These are phyloP conservation scores for Claviceps pazoutovae DNA, from an alignment of 2,329 filamentous ascomycete species.

Conservation along the genomic window DNA sequence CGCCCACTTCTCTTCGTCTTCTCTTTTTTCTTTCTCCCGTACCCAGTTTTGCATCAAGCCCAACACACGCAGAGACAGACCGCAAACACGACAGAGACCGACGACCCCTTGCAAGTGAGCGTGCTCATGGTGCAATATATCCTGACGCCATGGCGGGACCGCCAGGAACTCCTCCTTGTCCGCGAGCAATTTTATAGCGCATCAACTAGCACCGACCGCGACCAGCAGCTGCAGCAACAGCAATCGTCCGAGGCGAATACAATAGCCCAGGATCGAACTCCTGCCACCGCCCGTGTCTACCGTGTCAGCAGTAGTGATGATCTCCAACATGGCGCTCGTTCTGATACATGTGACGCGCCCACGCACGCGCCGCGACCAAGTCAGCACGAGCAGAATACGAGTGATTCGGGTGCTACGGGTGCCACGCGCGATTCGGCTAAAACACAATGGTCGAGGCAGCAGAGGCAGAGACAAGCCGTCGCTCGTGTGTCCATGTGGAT, in stretches of 20 bases:
- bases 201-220: constrained; percentile 7
- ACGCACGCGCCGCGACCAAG: not conserved
- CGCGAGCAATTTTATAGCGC: constrained; percentile 47
- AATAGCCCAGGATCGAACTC: not conserved
- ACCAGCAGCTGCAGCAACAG: constrained; percentile 2
- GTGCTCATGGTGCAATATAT: constrained; percentile 52
- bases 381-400: not conserved
- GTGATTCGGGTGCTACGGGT: not conserved
- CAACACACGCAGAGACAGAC: not conserved
- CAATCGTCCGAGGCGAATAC: not conserved
- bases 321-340: not conserved
- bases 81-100: not conserved
- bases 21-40: not conserved
- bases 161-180: constrained; percentile 49
- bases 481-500: constrained; percentile 53
- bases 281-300: not conserved
- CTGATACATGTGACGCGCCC: not conserved
- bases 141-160: constrained; percentile 60
- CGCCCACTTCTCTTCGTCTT: not conserved
- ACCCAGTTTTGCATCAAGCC: not conserved
- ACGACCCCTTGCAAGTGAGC: not conserved
- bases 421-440: constrained; percentile 4
- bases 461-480: constrained; percentile 31
- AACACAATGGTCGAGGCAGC: constrained; percentile 14
- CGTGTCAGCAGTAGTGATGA: not conserved